Conservation (phyloP, 306 rosid genomes). For the Aeschynomene evenia region DNA sequence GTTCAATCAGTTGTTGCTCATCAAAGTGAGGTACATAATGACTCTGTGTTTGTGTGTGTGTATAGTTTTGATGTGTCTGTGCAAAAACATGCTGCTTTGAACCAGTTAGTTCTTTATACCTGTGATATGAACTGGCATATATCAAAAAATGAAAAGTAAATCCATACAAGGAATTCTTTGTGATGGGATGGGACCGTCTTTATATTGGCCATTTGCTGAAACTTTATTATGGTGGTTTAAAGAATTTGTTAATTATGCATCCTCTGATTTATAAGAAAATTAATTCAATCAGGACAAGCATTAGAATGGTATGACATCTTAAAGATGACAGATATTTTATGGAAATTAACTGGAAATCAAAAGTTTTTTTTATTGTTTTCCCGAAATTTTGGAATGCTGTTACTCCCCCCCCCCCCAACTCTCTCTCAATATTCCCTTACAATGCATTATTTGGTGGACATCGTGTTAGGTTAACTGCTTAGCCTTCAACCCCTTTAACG, state of each 20-base stretch:
- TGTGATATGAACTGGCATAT: neutral
- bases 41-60: neutral
- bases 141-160: conserved; percentile 10
- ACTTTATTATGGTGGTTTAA: neutral
- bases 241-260: neutral
- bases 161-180: neutral
- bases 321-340: neutral
- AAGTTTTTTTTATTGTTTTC: neutral
- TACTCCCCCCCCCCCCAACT: no score
- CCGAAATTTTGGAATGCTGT: no score
- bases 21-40: conserved; percentile 75
- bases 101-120: neutral
- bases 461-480: conserved; percentile 90
- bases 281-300: neutral
- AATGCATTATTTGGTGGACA: neutral
- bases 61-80: neutral
- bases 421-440: conserved; percentile 4
- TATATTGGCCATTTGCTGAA: neutral
- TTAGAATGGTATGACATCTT: neutral
- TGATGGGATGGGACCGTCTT: neutral
- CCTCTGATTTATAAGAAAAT: neutral
- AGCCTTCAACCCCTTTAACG: conserved; percentile 96
- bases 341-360: neutral
- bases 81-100: neutral
- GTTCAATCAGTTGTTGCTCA: conserved; percentile 93